Evolutionary conservation across 176 grass and related monocot genomes (phyloP).

Genomic region (Avena insularis): DNA sequence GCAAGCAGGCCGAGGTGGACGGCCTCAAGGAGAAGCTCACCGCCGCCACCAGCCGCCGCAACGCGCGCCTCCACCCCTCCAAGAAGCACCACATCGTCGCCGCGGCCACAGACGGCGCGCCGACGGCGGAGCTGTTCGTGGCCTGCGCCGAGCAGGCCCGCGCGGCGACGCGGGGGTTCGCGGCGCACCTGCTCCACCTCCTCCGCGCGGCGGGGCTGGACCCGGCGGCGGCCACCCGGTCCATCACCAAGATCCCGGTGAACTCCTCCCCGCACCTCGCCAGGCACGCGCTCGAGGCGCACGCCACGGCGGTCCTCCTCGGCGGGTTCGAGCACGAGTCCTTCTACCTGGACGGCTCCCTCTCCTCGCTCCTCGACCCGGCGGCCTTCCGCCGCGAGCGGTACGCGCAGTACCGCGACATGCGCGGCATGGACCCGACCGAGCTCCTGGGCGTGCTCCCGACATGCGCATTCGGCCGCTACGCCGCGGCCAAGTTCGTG

Average conservation of each 20-base stretch:
- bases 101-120: not conserved
- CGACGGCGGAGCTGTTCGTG: conserved; percentile 77
- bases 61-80: conserved; percentile 51
- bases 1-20: conserved; percentile 83
- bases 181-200: conserved; percentile 68
- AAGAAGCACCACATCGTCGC: conserved; percentile 37
- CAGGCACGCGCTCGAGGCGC: conserved; percentile 86
- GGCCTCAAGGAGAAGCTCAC: conserved; percentile 71
- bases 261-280: conserved; percentile 54
- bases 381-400: conserved; percentile 72
- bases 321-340: conserved; percentile 96
- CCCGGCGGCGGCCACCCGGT: conserved; percentile 62
- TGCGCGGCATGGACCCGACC: conserved; percentile 90
- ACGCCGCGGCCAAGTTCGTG: conserved; percentile 72
- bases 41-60: conserved; percentile 37
- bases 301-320: conserved; percentile 70
- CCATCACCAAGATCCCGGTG: conserved; percentile 54
- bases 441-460: conserved; percentile 92
- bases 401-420: conserved; percentile 84
- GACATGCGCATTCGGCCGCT: conserved; percentile 81
- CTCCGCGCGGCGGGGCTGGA: conserved; percentile 72
- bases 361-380: conserved; percentile 87
- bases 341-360: conserved; percentile 96
- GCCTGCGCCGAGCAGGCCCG: conserved; percentile 68
- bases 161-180: conserved; percentile 68